Conservation (phyloP, 2,329 filamentous ascomycete species). For the Fusarium haematococcum region DNA sequence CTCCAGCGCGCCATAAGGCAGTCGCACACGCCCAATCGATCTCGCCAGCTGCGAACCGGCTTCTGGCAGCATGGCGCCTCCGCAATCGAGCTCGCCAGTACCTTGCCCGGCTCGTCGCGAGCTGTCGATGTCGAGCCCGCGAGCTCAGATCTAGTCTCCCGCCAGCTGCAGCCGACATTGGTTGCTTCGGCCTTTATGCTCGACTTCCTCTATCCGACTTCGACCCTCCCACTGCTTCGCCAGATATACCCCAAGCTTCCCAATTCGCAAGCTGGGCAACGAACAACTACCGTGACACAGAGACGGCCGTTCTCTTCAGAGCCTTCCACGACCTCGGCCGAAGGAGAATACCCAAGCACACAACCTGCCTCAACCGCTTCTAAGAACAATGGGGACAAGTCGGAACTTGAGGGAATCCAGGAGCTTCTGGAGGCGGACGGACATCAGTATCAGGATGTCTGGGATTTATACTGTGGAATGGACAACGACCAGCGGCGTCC, state of each 20-base stretch:
- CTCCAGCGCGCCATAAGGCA: slow-evolving; percentile 64
- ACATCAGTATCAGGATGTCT: slow-evolving; percentile 55
- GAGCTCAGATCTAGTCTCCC: slow-evolving; percentile 41
- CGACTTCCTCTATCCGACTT: slow-evolving; percentile 67
- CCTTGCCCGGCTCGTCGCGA: slow-evolving; percentile 54
- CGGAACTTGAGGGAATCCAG: slow-evolving; percentile 5
- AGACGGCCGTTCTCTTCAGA: slow-evolving; percentile 45
- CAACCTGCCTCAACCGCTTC: background rate
- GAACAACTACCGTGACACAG: slow-evolving; percentile 28
- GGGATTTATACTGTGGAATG: slow-evolving; percentile 57
- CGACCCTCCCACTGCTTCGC: slow-evolving; percentile 57
- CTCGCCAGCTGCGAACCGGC: slow-evolving; percentile 59
- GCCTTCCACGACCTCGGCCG: slow-evolving; percentile 10
- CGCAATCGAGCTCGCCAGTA: slow-evolving; percentile 59
- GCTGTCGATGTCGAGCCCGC: slow-evolving; percentile 30
- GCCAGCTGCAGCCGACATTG: slow-evolving; percentile 46
- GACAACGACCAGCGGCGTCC: slow-evolving; percentile 45
- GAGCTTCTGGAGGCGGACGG: slow-evolving; percentile 43
- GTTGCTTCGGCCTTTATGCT: slow-evolving; percentile 63
- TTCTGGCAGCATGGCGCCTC: slow-evolving; percentile 68
- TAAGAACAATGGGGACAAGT: background rate
- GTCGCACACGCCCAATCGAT: slow-evolving; percentile 54
- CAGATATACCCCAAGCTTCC: slow-evolving; percentile 49
- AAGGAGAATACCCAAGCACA: background rate
- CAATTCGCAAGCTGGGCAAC: slow-evolving; percentile 35